phyloP scores from a whole-genome alignment of 352 stramenopile genomes.

The Phytopythium delawarense region DNA sequence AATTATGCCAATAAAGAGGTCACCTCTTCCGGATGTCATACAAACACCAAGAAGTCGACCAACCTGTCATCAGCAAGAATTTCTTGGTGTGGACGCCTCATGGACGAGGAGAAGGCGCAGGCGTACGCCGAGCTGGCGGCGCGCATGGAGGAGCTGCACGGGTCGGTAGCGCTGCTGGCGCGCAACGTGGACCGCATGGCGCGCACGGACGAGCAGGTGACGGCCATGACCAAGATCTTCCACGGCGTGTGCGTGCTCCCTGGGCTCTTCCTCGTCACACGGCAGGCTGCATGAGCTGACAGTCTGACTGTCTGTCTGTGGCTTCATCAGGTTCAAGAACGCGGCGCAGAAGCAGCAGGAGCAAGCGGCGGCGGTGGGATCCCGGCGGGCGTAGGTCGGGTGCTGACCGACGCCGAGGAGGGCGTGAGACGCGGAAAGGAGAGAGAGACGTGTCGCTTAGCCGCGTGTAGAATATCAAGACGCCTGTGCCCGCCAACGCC shows the following conservation, averaged over 20 bases:
- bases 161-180: constrained; percentile 57
- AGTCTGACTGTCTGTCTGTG: not conserved
- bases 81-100: no score
- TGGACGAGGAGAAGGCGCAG: constrained; percentile 70
- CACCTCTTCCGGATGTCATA: no score
- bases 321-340: constrained; percentile 41
- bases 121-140: constrained; percentile 62
- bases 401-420: not conserved
- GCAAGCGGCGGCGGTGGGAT: no score
- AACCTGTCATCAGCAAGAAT: no score
- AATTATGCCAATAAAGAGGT: no score
- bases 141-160: constrained; percentile 76
- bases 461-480: constrained; percentile 1
- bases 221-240: constrained; percentile 72
- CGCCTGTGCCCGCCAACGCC: not conserved
- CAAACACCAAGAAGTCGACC: no score
- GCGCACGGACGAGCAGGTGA: constrained; percentile 58
- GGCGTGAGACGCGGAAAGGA: not conserved
- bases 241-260: constrained; percentile 51
- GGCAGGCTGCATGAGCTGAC: not conserved
- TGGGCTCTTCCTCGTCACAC: no score
- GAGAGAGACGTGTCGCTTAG: not conserved
- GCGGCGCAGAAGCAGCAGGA: constrained; percentile 24
- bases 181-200: constrained; percentile 79
- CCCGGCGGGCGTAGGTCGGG: not conserved